Percentiles rank a stretch among this genome's conserved stretches.
Evolutionary conservation across 441 rosid species (phyloP).

Genomic region (Biscutella laevigata): DNA sequence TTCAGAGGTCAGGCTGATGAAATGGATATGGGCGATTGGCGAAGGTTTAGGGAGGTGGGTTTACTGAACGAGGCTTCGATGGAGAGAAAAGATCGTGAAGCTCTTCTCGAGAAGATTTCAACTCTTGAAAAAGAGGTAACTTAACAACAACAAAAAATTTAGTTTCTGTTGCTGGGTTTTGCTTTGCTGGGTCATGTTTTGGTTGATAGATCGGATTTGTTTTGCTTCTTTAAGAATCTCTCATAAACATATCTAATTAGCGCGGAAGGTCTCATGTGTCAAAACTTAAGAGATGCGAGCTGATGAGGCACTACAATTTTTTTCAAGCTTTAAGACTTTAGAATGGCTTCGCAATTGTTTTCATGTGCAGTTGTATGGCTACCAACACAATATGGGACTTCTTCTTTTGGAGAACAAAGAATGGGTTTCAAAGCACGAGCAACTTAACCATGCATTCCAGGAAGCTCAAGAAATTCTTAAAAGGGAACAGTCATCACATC

Average conservation of each 20-base stretch:
- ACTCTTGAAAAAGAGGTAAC: constrained; percentile 67
- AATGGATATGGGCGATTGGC: constrained; percentile 62
- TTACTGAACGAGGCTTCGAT: constrained; percentile 60
- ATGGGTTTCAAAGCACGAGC: constrained; percentile 47
- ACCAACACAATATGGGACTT: constrained; percentile 87
- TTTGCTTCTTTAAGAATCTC: background rate
- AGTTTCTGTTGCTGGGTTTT: background rate
- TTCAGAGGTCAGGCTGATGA: constrained; percentile 16
- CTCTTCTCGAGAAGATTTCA: constrained; percentile 50
- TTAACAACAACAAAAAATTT: too few relatives aligned
- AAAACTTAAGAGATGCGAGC: too few relatives aligned
- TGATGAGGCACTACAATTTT: too few relatives aligned
- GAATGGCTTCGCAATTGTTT: background rate
- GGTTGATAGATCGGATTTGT: too few relatives aligned
- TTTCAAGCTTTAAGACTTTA: too few relatives aligned
- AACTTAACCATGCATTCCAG: constrained; percentile 40
- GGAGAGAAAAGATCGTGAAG: constrained; percentile 69
- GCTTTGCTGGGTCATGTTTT: background rate
- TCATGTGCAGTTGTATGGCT: constrained; percentile 54
- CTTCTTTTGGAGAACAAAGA: constrained; percentile 75
- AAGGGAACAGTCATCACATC: constrained; percentile 63
- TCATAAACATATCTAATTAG: background rate
- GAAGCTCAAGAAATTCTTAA: constrained; percentile 67
- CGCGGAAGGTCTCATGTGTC: background rate
- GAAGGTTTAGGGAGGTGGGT: constrained; percentile 76